Percentiles rank a stretch among this genome's conserved stretches.
Evolutionary conservation across 495 filamentous ascomycete species (phyloP).

Genomic region (Copromyces sp.): DNA sequence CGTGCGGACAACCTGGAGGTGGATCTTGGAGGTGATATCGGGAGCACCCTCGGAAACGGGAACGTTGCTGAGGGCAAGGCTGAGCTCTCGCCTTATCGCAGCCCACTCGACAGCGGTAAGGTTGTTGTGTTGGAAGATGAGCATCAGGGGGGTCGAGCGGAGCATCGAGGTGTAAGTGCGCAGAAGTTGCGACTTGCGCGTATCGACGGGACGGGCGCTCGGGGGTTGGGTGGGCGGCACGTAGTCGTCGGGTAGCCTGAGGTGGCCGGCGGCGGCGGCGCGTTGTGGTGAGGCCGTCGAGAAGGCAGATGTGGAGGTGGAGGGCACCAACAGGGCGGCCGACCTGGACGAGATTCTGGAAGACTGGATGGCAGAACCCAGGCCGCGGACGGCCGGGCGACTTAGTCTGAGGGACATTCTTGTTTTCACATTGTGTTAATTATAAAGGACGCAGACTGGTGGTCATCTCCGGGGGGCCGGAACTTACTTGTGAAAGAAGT

Average conservation of each 20-base stretch:
- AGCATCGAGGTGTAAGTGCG: slow-evolving; percentile 89
- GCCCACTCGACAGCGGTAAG: slow-evolving; percentile 80
- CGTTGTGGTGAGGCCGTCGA: slow-evolving; percentile 21
- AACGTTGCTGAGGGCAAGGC: slow-evolving; percentile 54
- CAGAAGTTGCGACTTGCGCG: slow-evolving; percentile 89
- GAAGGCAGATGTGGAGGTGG: slow-evolving; percentile 6
- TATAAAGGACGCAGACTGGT: neutral
- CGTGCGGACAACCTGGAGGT: slow-evolving; percentile 75
- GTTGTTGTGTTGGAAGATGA: slow-evolving; percentile 97
- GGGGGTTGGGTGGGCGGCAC: slow-evolving; percentile 71
- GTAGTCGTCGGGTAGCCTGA: slow-evolving; percentile 45
- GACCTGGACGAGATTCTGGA: slow-evolving; percentile 11
- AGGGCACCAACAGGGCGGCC: slow-evolving; percentile 10
- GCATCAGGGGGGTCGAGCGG: slow-evolving; percentile 75
- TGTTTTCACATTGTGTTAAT: neutral
- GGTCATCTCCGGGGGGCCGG: neutral
- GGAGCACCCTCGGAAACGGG: slow-evolving; percentile 5
- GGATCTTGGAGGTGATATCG: slow-evolving; percentile 42
- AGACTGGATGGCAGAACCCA: slow-evolving; percentile 12
- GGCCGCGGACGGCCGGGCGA: slow-evolving; percentile 20
- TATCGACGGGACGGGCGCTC: slow-evolving; percentile 73
- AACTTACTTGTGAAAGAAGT: neutral
- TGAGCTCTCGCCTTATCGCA: slow-evolving; percentile 73
- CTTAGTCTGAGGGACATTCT: slow-evolving; percentile 25
- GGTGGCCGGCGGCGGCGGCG: slow-evolving; percentile 28